A percentile compares a stretch with the other conserved stretches of the same genome.
Evolutionary conservation across 805 yeast genomes (phyloP).

Genomic region (Saturnispora sanitii): DNA sequence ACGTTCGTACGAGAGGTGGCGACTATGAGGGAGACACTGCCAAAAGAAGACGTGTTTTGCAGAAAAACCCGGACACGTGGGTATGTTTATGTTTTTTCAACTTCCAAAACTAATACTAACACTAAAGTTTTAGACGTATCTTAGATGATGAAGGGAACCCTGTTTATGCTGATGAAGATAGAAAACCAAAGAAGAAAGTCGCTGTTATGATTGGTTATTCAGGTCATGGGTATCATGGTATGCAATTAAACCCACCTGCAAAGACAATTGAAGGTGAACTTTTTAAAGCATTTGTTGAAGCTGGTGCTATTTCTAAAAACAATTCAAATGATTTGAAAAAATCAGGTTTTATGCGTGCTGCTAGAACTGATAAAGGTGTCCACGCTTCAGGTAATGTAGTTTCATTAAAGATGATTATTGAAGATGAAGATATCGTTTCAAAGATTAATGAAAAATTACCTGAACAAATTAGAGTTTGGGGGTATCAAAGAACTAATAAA

Average conservation of each 20-base stretch:
- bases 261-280: slow-evolving; percentile 87
- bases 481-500: slow-evolving; percentile 77
- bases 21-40: slow-evolving; percentile 20
- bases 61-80: slow-evolving; percentile 39
- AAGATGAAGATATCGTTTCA: slow-evolving; percentile 62
- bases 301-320: slow-evolving; percentile 82
- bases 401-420: slow-evolving; percentile 73
- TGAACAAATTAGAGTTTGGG: slow-evolving; percentile 87
- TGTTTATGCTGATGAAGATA: slow-evolving; percentile 38
- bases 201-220: slow-evolving; percentile 90
- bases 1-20: slow-evolving; percentile 16
- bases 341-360: slow-evolving; percentile 78
- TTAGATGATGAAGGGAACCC: slow-evolving; percentile 59
- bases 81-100: slow-evolving; percentile 33
- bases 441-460: slow-evolving; percentile 74
- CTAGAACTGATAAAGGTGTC: slow-evolving; percentile 90
- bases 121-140: slow-evolving; percentile 26
- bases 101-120: slow-evolving; percentile 1
- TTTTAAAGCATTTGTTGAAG: slow-evolving; percentile 70
- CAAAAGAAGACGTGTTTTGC: slow-evolving; percentile 23
- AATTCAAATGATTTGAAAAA: slow-evolving; percentile 85
- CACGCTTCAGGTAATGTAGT: slow-evolving; percentile 95
- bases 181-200: slow-evolving; percentile 81
- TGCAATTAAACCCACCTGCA: slow-evolving; percentile 85
- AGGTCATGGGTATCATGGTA: slow-evolving; percentile 94